A percentile compares a stretch with the other conserved stretches of the same genome.
phyloP scores from a whole-genome alignment of 2,329 filamentous ascomycete genomes.

The Neonectria ditissima region DNA sequence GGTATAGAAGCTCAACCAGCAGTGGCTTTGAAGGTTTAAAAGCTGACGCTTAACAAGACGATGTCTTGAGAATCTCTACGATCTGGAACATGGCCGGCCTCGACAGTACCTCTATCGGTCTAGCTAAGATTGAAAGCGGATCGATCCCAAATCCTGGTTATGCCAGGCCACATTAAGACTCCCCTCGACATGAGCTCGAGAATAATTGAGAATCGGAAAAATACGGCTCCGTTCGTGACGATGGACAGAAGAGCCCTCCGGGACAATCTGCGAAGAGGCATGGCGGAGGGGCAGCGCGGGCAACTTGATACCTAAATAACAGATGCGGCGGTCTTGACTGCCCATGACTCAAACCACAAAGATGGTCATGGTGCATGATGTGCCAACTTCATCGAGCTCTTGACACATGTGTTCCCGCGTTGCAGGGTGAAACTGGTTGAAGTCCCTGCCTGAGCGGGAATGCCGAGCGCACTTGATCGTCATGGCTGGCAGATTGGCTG shows the following conservation, averaged over 20 bases:
- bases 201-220: background rate
- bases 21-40: background rate
- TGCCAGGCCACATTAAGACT: background rate
- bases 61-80: background rate
- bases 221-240: background rate
- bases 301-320: background rate
- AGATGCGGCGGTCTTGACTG: background rate
- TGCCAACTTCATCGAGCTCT: slow-evolving; percentile 1
- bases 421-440: background rate
- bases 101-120: background rate
- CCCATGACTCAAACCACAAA: background rate
- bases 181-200: background rate
- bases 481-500: background rate
- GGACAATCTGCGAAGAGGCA: background rate
- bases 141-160: background rate
- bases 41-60: background rate
- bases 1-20: background rate
- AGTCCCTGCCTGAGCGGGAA: background rate
- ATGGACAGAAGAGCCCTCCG: background rate
- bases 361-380: background rate
- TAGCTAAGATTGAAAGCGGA: background rate
- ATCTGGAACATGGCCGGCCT: background rate
- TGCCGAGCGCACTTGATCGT: background rate
- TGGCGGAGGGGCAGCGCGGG: background rate
- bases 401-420: background rate